Evolutionary conservation across 257 asterid genomes (phyloP), one percentile per base, ranked within the genome.

Genomic region (Solanum chmielewskii): DNA sequence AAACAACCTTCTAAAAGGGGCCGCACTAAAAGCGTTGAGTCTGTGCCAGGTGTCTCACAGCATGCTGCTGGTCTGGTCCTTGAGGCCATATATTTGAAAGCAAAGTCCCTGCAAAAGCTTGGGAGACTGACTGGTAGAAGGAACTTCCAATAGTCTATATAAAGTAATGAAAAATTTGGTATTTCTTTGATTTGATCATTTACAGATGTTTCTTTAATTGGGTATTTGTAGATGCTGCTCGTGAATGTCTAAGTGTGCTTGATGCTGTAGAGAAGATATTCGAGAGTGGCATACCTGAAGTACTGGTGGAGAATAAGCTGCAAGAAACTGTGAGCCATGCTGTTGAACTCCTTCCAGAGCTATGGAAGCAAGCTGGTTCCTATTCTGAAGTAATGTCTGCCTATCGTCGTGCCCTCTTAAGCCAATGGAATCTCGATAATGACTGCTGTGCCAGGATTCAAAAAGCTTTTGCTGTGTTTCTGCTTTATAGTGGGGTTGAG

Each of bases 191-290:
- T 83, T 89, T 85, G 81, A 20, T 88, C 90, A 86, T 66, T 87
- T 88, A 87, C 89, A 45, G 89, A 85, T 75, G 69, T 60, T 86
- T 82, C 44, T 88, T 88, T 89, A 88, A 87, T 85, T 92, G 92
- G 87, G 88, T 88, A 86, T 91, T 86, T 93, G 89, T 87, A 97
- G 99, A 97, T 92, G 98, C 99, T 88, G 98, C 98, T 86, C 90
- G 89, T 87, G 99, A 95, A 93, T 97, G 99, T 92, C 91, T 86
- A 90, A 93, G 98, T 83, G 96, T 97, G 88, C 98, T 97, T 86
- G 99, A 97, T 91, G 98, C 99, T 9, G 96, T 97, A 68, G 99
- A 96, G 91, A 96, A 95, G 94, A 92, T 96, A 92, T 97, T 95
- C 82, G 81, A 87, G 27, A 93, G 92, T 64, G 99, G 99, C 80